Base-by-base conservation (phyloP, 106 monocot genomes). In the Agapanthus africanus region DNA sequence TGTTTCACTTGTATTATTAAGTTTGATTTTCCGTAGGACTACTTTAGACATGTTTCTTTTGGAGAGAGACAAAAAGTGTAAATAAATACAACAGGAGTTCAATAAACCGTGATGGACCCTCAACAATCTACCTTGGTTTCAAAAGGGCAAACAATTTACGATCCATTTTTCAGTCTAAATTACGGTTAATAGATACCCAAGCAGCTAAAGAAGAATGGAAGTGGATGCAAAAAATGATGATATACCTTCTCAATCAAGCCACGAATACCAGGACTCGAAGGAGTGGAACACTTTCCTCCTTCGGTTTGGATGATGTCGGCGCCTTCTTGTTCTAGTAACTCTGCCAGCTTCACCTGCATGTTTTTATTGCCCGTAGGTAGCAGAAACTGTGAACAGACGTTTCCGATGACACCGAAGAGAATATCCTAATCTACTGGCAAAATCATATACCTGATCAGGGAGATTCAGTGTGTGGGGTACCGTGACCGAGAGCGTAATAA, bases 231-330 rank as follows among this genome's bases (percentile, higher is more conserved):
- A n/a, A n/a, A 26, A 11, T 35, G 35, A 63, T 27, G 59, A 16
- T 10, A 44, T 82, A 94, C 93, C 95, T 95, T 95, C 72, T 95
- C 95, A 63, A 95, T 90, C 70, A 95, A 78, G 15, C 95, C 95
- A 62, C 88, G 73, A 47, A 95, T 63, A 8, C 95, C 95, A 46
- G 91, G 73, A 44, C 85, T 88, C 57, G 83, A 86, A 60, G 95
- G 95, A 74, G 77, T 85, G 1, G 88, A 85, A 54, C 71, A 88
- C 67, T 95, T 95, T 36, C 95, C 95, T 11, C 95, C 95, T 82
- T 95, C 95, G 1, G 95, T 95, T 78, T 95, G 95, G 65, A 95
- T 95, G 22, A 95, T 81, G 69, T 95, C 91, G 25, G 50, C 91
- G 37, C 95, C 95, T 86, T 95, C 95, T 50, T 82, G 83, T 77